Conservation (phyloP, 2,329 filamentous ascomycete genomes). For the Cladosporium velox region DNA sequence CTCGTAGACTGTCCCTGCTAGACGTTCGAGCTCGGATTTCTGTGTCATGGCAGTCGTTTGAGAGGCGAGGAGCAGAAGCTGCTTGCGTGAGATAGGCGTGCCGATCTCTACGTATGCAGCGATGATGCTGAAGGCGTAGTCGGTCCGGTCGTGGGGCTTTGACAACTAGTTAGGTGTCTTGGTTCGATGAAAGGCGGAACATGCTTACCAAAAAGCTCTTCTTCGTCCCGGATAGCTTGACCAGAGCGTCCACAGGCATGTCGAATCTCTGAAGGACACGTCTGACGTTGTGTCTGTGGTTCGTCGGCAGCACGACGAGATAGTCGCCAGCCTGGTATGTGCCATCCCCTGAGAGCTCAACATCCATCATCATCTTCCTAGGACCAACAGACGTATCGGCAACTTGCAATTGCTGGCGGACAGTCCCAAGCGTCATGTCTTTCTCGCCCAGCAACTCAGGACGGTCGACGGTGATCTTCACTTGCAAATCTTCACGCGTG, state of each 20-base stretch:
- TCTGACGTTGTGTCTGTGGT: constrained; percentile 53
- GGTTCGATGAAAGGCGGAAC: constrained; percentile 59
- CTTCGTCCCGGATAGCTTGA: constrained; percentile 24
- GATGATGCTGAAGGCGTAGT: constrained; percentile 48
- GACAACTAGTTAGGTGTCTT: constrained; percentile 58
- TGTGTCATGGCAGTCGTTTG: constrained; percentile 17
- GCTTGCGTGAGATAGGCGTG: constrained; percentile 55
- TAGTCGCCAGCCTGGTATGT: constrained; percentile 63
- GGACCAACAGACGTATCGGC: constrained; percentile 53
- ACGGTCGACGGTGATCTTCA: constrained; percentile 3
- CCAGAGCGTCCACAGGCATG: constrained; percentile 64
- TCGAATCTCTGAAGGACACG: constrained; percentile 65
- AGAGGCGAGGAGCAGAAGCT: constrained; percentile 44
- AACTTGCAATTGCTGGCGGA: constrained; percentile 56
- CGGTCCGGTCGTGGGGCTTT: constrained; percentile 25
- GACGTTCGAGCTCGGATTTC: constrained; percentile 53
- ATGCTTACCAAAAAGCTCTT: constrained; percentile 21
- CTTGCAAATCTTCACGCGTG: background rate
- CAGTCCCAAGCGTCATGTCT: constrained; percentile 44
- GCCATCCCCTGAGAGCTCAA: constrained; percentile 47
- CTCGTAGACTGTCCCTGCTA: constrained; percentile 44
- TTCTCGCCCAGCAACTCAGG: constrained; percentile 17
- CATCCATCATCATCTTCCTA: constrained; percentile 57
- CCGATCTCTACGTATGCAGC: constrained; percentile 71
- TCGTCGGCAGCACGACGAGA: constrained; percentile 50